A percentile compares a stretch with the other conserved stretches of the same genome.
These are phyloP conservation scores for Madurella mycetomatis DNA, from an alignment of 2,329 filamentous ascomycete species.

Conservation along the genomic window DNA sequence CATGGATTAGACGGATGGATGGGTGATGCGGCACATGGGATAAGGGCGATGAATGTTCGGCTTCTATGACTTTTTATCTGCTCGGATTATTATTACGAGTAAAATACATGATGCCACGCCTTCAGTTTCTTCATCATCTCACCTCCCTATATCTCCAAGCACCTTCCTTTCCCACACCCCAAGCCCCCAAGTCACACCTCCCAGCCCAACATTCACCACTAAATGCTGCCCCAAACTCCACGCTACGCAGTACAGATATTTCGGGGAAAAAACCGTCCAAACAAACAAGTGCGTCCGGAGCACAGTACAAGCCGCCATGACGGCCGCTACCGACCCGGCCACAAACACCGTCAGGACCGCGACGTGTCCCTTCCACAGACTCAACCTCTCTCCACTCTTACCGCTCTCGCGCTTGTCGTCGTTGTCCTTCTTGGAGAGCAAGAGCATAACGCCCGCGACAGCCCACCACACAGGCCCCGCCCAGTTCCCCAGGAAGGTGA, in stretches of 20 bases:
- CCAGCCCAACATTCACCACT: conserved; percentile 61
- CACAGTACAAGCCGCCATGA: conserved; percentile 84
- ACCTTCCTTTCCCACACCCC: conserved; percentile 29
- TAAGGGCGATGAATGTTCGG: background rate
- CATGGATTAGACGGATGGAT: background rate
- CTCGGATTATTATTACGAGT: background rate
- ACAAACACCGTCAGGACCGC: conserved; percentile 67
- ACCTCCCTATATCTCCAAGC: background rate
- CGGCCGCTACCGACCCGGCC: conserved; percentile 59
- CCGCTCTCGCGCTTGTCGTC: background rate
- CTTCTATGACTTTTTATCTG: background rate
- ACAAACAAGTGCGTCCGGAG: conserved; percentile 90
- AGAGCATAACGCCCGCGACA: conserved; percentile 57
- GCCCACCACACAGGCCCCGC: conserved; percentile 85
- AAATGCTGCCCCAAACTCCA: conserved; percentile 85
- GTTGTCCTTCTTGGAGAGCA: conserved; percentile 39
- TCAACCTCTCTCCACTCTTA: background rate
- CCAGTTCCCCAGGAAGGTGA: conserved; percentile 91
- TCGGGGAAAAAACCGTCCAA: conserved; percentile 98
- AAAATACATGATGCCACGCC: conserved; percentile 1
- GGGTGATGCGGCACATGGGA: background rate
- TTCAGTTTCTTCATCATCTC: background rate
- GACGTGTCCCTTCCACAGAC: conserved; percentile 49
- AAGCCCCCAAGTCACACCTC: conserved; percentile 54
- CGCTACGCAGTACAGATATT: conserved; percentile 86